These are phyloP conservation scores for Globisporangium carolinianum DNA, from an alignment of 352 stramenopile species.

Conservation along the genomic window DNA sequence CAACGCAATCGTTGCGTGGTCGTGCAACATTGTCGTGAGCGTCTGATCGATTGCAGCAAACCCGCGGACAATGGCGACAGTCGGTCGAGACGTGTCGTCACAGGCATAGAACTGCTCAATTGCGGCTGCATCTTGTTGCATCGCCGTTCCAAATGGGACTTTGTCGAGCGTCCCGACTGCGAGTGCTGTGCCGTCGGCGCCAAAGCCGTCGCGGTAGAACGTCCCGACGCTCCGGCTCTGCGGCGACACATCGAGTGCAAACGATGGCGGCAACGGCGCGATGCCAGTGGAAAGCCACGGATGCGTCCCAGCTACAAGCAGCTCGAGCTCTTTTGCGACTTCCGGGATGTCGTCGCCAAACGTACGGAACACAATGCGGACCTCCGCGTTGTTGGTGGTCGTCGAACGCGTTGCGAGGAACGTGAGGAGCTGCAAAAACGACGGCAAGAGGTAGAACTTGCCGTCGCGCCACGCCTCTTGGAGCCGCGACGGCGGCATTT, in stretches of 20 bases:
- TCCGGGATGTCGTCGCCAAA: constrained; percentile 78
- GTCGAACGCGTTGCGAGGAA: constrained; percentile 23
- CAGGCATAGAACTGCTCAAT: constrained; percentile 31
- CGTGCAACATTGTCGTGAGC: constrained; percentile 22
- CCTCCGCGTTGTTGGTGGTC: constrained; percentile 19
- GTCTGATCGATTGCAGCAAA: constrained; percentile 45
- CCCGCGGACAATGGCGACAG: constrained; percentile 47
- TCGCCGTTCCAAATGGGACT: constrained; percentile 40
- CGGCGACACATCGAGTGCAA: constrained; percentile 35
- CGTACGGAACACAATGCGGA: constrained; percentile 72
- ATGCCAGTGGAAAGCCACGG: constrained; percentile 26
- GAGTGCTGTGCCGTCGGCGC: constrained; percentile 41
- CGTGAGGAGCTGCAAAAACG: constrained; percentile 64
- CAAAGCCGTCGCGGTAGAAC: constrained; percentile 73
- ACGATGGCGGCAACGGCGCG: constrained; percentile 31
- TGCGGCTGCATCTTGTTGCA: constrained; percentile 20
- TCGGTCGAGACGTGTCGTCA: constrained; percentile 1
- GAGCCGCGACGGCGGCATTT: constrained; percentile 39
- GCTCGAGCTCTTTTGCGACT: constrained; percentile 63
- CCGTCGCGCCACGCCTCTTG: constrained; percentile 67
- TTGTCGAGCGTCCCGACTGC: constrained; percentile 57
- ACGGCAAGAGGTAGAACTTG: constrained; percentile 79
- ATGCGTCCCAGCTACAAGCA: constrained; percentile 57
- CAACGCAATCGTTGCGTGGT: constrained; percentile 43
- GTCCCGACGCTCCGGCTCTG: constrained; percentile 33